Evolutionary conservation across 2,329 filamentous ascomycete species (phyloP).

Genomic region (Penicillium sp.): DNA sequence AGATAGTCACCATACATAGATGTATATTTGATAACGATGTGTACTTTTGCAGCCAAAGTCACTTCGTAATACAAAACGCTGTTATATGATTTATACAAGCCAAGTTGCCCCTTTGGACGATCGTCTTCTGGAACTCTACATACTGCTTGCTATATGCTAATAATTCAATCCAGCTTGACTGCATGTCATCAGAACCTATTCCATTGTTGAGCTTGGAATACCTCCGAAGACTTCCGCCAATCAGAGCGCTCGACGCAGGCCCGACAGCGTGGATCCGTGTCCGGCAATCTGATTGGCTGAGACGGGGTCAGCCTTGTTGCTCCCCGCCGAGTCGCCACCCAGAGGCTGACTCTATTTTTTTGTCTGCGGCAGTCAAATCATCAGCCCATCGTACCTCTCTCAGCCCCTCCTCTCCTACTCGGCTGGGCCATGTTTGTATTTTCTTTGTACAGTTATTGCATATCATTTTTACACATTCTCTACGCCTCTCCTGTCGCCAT

Average conservation of each 20-base stretch:
- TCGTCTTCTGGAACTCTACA: background rate
- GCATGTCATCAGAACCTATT: no score
- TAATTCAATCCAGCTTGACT: no score
- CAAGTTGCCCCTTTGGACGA: background rate
- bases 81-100: background rate
- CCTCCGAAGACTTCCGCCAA: background rate
- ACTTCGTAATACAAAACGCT: background rate
- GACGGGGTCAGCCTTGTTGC: background rate
- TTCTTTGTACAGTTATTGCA: slow-evolving; percentile 17
- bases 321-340: slow-evolving; percentile 8
- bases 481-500: slow-evolving; percentile 12
- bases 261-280: background rate
- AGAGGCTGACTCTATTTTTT: background rate
- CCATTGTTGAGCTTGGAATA: no score
- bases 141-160: no score
- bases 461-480: slow-evolving; percentile 12
- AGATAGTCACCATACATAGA: background rate
- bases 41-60: background rate
- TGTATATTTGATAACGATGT: background rate
- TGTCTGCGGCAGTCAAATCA: background rate
- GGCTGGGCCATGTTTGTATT: slow-evolving; percentile 8
- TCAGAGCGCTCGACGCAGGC: background rate
- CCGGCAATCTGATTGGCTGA: background rate
- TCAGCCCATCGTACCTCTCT: slow-evolving; percentile 1
- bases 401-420: slow-evolving; percentile 7